phyloP scores from a whole-genome alignment of 2,329 filamentous ascomycete species.

The Sarocladium brachiariae region DNA sequence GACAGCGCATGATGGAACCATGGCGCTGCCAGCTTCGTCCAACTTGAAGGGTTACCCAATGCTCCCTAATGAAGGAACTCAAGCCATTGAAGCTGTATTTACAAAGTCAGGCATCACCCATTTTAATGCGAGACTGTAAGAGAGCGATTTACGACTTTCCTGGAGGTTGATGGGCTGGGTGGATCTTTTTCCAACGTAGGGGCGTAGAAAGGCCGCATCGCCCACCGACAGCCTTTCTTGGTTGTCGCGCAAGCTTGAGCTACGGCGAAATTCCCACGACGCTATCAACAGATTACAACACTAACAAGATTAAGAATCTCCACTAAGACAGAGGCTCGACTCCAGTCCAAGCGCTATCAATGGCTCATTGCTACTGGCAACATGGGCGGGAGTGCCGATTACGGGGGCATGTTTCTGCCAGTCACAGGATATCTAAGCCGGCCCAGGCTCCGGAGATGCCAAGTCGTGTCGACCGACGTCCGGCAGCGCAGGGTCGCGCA shows the following conservation, averaged over 20 bases:
- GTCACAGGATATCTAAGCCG: not conserved
- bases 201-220: not conserved
- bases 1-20: too few species aligned
- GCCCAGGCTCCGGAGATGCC: not conserved
- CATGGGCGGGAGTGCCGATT: not conserved
- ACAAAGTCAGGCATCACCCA: too few species aligned
- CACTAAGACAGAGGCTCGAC: not conserved
- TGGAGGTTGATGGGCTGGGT: not conserved
- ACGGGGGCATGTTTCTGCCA: conserved; percentile 1
- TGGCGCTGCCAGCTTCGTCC: too few species aligned
- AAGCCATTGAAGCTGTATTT: too few species aligned
- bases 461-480: conserved; percentile 5
- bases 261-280: not conserved
- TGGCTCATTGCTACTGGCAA: not conserved
- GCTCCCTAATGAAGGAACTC: too few species aligned
- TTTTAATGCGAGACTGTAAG: too few species aligned
- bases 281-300: not conserved
- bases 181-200: not conserved
- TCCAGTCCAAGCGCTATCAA: not conserved
- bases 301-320: not conserved
- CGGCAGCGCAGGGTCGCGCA: not conserved
- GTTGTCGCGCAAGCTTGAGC: not conserved
- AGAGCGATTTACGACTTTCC: not conserved
- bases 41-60: too few species aligned
- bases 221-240: not conserved